A percentile compares a stretch with the other conserved stretches of the same genome.
Evolutionary conservation across 2,329 filamentous ascomycete species (phyloP).

Genomic region (Calonectria leucothoes): DNA sequence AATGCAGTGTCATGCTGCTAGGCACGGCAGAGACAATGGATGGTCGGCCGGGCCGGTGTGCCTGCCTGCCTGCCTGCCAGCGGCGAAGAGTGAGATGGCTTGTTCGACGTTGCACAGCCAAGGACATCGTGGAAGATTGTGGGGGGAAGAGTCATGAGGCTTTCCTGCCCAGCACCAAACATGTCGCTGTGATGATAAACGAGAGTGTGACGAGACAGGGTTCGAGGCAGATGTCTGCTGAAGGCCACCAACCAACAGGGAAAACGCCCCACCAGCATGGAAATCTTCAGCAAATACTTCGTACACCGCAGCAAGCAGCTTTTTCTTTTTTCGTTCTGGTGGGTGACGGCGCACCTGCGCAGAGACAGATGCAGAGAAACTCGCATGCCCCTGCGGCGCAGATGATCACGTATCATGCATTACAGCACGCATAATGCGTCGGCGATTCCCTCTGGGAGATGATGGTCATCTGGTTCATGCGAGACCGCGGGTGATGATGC

Average conservation of each 20-base stretch:
- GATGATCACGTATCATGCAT: neutral
- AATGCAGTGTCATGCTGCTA: neutral
- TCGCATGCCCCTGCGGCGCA: neutral
- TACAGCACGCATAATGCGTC: conserved; percentile 8
- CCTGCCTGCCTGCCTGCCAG: conserved; percentile 6
- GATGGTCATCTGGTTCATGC: conserved; percentile 16
- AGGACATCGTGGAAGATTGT: conserved; percentile 7
- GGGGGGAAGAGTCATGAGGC: conserved; percentile 17
- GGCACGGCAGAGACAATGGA: neutral
- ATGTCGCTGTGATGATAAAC: neutral
- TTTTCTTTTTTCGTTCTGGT: neutral
- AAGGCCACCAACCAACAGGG: conserved; percentile 8
- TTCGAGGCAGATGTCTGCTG: neutral
- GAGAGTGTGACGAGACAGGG: conserved; percentile 11
- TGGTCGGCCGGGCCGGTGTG: conserved; percentile 18
- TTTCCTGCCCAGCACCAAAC: neutral
- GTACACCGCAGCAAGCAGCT: conserved; percentile 1
- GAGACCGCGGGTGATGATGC: neutral
- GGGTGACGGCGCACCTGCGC: neutral
- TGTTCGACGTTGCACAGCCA: neutral
- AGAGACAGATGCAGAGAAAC: neutral
- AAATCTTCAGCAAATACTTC: neutral
- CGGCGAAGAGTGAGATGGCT: neutral
- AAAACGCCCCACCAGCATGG: conserved; percentile 1
- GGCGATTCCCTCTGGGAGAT: neutral